Evolutionary conservation across 2,329 filamentous ascomycete genomes (phyloP).

Genomic region (Fusarium chuoi): DNA sequence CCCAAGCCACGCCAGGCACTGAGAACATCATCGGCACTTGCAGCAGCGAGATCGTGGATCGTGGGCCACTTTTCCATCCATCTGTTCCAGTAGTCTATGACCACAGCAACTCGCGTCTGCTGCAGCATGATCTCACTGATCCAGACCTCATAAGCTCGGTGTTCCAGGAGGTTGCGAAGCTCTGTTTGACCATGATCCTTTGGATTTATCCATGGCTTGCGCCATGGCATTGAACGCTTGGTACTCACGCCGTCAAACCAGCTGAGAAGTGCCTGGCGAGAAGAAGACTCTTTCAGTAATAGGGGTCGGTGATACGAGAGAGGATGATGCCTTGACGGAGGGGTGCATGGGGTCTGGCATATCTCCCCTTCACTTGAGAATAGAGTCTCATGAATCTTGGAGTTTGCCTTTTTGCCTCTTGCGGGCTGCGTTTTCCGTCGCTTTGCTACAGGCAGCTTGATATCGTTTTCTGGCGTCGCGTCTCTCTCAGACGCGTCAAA

Average conservation of each 20-base stretch:
- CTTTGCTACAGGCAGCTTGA: constrained; percentile 35
- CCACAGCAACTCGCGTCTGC: constrained; percentile 70
- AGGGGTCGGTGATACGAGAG: constrained; percentile 62
- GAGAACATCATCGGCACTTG: constrained; percentile 65
- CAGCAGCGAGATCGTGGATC: constrained; percentile 64
- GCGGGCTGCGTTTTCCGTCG: constrained; percentile 35
- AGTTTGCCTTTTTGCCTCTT: constrained; percentile 16
- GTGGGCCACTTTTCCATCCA: constrained; percentile 72
- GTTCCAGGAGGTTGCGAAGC: constrained; percentile 58
- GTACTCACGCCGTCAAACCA: constrained; percentile 64
- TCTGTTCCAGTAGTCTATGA: constrained; percentile 70
- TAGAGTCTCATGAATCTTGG: constrained; percentile 27
- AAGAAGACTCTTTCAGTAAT: constrained; percentile 53
- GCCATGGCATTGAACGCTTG: constrained; percentile 67
- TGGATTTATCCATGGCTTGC: constrained; percentile 66
- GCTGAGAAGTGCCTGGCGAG: constrained; percentile 53
- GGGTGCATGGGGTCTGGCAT: constrained; percentile 15
- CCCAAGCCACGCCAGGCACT: constrained; percentile 69
- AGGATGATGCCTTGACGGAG: constrained; percentile 47
- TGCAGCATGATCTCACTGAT: constrained; percentile 76
- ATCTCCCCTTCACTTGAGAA: constrained; percentile 20
- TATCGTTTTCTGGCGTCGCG: constrained; percentile 30
- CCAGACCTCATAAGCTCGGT: constrained; percentile 72
- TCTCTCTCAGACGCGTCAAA: constrained; percentile 39
- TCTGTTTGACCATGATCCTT: constrained; percentile 40